Evolutionary conservation across 2,329 filamentous ascomycete species (phyloP).

Genomic region (Tolypocladium amazonense): DNA sequence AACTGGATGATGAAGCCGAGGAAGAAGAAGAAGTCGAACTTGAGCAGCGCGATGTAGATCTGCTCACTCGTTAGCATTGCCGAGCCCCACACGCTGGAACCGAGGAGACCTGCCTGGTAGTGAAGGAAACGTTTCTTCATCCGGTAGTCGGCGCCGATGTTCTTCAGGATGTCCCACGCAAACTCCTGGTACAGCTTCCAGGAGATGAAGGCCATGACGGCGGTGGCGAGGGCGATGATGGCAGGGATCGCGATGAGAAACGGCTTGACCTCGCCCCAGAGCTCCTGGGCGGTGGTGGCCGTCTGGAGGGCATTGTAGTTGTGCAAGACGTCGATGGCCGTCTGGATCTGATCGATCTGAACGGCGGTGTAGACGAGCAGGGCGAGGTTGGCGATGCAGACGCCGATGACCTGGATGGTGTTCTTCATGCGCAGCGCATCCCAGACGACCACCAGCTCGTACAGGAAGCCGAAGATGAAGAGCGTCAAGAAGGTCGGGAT

Average conservation of each 20-base stretch:
- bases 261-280: slow-evolving; percentile 62
- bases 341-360: slow-evolving; percentile 80
- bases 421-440: slow-evolving; percentile 92
- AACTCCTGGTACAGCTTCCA: slow-evolving; percentile 99
- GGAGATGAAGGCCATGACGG: slow-evolving; percentile 64
- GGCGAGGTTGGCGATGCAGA: slow-evolving; percentile 86
- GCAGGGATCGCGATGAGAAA: slow-evolving; percentile 78
- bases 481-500: slow-evolving; percentile 94
- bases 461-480: slow-evolving; percentile 95
- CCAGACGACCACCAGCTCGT: slow-evolving; percentile 81
- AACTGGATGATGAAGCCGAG: slow-evolving; percentile 98
- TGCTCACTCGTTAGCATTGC: slow-evolving; percentile 24
- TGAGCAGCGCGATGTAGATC: slow-evolving; percentile 96
- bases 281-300: slow-evolving; percentile 20
- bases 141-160: slow-evolving; percentile 91
- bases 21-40: slow-evolving; percentile 99
- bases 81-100: background rate
- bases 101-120: slow-evolving; percentile 62
- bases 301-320: slow-evolving; percentile 31
- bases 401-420: slow-evolving; percentile 94
- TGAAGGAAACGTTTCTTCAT: slow-evolving; percentile 96
- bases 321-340: slow-evolving; percentile 52
- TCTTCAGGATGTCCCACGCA: slow-evolving; percentile 98
- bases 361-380: slow-evolving; percentile 88
- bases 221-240: slow-evolving; percentile 66